These are phyloP conservation scores for Amniculicola lignicola DNA, from an alignment of 495 filamentous ascomycete genomes.

Conservation along the genomic window DNA sequence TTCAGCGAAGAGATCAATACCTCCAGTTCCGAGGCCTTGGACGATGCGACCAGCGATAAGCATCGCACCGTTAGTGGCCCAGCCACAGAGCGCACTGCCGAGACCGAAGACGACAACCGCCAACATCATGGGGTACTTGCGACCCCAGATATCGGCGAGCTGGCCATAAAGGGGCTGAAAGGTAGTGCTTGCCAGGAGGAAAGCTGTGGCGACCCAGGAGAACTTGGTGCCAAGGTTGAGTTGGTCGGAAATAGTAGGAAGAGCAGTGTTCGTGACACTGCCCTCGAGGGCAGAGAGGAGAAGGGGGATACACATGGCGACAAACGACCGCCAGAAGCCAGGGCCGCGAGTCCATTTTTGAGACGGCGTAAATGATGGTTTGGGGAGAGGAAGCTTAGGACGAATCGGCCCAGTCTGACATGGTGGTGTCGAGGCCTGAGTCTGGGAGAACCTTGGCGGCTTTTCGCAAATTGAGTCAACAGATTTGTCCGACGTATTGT, in stretches of 20 bases:
- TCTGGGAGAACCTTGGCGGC: too few species aligned
- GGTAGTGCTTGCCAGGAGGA: slow-evolving; percentile 20
- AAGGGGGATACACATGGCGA: slow-evolving; percentile 20
- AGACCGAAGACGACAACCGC: slow-evolving; percentile 13
- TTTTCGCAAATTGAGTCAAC: too few species aligned
- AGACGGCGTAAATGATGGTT: slow-evolving; percentile 14
- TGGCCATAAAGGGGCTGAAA: slow-evolving; percentile 26
- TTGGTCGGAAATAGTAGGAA: slow-evolving; percentile 22
- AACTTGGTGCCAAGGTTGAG: slow-evolving; percentile 11
- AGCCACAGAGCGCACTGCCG: slow-evolving; percentile 22
- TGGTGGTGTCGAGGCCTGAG: too few species aligned
- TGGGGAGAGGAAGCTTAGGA: background rate
- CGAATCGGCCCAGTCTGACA: too few species aligned
- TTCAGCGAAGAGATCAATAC: slow-evolving; percentile 25
- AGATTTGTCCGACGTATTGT: too few species aligned
- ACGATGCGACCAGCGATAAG: slow-evolving; percentile 18
- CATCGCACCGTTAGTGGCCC: slow-evolving; percentile 6
- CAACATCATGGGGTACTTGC: slow-evolving; percentile 22
- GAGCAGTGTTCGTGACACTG: slow-evolving; percentile 24
- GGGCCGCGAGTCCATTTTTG: slow-evolving; percentile 17
- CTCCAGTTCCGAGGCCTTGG: slow-evolving; percentile 25
- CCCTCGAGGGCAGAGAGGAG: slow-evolving; percentile 27
- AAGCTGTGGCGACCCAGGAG: slow-evolving; percentile 15
- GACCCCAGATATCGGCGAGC: slow-evolving; percentile 21
- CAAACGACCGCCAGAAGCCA: slow-evolving; percentile 25